These are phyloP conservation scores for Aspergillus sp. DNA, from an alignment of 2,329 filamentous ascomycete genomes.

Conservation along the genomic window DNA sequence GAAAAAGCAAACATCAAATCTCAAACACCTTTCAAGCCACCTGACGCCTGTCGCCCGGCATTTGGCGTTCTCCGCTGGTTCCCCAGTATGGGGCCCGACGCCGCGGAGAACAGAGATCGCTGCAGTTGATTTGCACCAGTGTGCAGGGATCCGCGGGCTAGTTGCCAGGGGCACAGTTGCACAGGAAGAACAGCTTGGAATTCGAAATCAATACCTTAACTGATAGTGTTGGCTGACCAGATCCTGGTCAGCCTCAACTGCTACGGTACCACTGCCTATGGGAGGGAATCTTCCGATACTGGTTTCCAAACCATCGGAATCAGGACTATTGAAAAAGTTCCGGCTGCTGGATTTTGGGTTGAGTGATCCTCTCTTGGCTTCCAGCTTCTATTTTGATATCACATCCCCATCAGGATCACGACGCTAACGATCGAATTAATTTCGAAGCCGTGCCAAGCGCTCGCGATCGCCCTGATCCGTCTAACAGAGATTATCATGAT, in stretches of 20 bases:
- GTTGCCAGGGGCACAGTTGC: constrained; percentile 1
- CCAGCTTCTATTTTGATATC: background rate
- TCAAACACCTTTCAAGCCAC: constrained; percentile 12
- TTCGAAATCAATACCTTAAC: constrained; percentile 4
- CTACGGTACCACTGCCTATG: background rate
- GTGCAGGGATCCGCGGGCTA: background rate
- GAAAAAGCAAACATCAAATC: constrained; percentile 14
- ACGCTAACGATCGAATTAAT: background rate
- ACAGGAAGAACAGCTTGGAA: constrained; percentile 4
- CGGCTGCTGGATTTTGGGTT: background rate
- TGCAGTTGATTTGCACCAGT: background rate
- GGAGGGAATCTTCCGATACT: constrained; percentile 8
- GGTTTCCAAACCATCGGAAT: background rate
- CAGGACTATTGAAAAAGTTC: background rate
- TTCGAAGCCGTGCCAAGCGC: constrained; percentile 4
- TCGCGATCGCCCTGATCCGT: constrained; percentile 1
- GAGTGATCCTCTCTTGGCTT: constrained; percentile 4
- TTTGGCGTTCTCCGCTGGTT: constrained; percentile 14
- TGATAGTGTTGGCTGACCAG: background rate
- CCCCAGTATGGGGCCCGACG: constrained; percentile 9
- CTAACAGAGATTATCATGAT: background rate
- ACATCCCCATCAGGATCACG: background rate
- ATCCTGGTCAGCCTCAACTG: background rate
- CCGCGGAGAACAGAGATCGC: constrained; percentile 12
- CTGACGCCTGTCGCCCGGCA: constrained; percentile 9